Evolutionary conservation across 2,329 filamentous ascomycete species (phyloP).

Genomic region (Verticillium longisporum): DNA sequence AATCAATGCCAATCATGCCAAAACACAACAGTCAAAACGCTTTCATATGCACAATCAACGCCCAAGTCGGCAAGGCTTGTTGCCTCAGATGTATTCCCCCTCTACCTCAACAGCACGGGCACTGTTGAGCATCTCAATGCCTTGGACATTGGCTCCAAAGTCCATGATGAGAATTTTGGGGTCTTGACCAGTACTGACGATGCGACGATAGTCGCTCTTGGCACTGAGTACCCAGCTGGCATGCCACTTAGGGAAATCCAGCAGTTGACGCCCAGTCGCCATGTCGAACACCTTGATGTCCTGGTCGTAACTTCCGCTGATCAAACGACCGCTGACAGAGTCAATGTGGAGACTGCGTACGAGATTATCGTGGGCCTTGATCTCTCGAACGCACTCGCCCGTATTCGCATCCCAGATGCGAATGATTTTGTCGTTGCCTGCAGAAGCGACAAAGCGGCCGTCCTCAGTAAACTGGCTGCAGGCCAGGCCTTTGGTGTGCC

Average conservation of each 20-base stretch:
- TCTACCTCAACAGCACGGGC: constrained; percentile 11
- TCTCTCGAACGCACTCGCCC: constrained; percentile 72
- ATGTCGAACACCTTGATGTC: constrained; percentile 94
- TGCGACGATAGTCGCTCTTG: constrained; percentile 90
- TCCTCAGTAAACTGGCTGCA: constrained; percentile 96
- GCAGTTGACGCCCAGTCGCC: constrained; percentile 66
- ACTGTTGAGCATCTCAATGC: constrained; percentile 54
- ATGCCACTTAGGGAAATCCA: constrained; percentile 92
- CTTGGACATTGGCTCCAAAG: constrained; percentile 61
- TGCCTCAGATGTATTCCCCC: constrained; percentile 24
- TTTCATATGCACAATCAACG: neutral
- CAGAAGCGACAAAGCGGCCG: constrained; percentile 85
- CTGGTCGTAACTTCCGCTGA: constrained; percentile 91
- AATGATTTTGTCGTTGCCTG: constrained; percentile 91
- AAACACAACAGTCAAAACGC: neutral
- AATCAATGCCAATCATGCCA: neutral
- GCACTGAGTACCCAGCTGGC: constrained; percentile 94
- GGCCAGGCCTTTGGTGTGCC: constrained; percentile 87
- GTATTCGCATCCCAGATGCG: constrained; percentile 95
- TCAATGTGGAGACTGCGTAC: constrained; percentile 91
- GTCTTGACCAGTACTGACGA: constrained; percentile 92
- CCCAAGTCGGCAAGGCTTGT: neutral
- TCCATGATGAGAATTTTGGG: constrained; percentile 90
- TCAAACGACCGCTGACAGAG: constrained; percentile 73
- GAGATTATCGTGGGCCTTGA: constrained; percentile 76